Evolutionary conservation across 306 rosid species (phyloP), one percentile per base, ranked within the genome.

Genomic region (Nissolia schottii): DNA sequence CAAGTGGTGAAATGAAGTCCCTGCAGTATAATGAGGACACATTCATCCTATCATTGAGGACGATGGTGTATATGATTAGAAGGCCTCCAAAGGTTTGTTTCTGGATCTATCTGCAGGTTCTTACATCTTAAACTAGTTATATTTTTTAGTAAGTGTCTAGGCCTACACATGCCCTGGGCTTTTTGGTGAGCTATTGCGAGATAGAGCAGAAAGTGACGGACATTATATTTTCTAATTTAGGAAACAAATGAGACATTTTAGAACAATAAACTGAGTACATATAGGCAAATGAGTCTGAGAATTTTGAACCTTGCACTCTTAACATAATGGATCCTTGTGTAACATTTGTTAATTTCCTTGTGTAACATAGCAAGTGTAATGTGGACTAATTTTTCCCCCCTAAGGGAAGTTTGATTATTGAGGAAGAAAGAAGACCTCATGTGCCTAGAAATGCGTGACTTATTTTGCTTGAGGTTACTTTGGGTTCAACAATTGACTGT

Each of bases 61-160:
- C 98, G 4, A 94, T 94, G 98, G 71, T 81, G 77, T 94, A 87
- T 78, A 73, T 34, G 67, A 86, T 94, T 8, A 81, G 76, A 84
- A 85, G 45, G 73, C 96, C 96, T 22, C 98, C 95, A 25, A 89
- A 89, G 98, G 98, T 93, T 84, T 69, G 67, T 48, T 35, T 53
- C 27, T 49, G n/a, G n/a, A n/a, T 40, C 73, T 66, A 34, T 49
- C 59, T 15, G 55, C n/a, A n/a, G n/a, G n/a, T n/a, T n/a, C n/a
- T n/a, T n/a, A n/a, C n/a, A n/a, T n/a, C n/a, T n/a, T n/a, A n/a
- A n/a, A n/a, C n/a, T n/a, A n/a, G n/a, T n/a, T n/a, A n/a, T n/a
- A 31, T 59, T 85, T 74, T 69, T 38, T n/a, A n/a, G 6, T 76
- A 62, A 38, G 32, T 49, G 13, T 27, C 41, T 31, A 9, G 58